Evolutionary conservation across 2,329 filamentous ascomycete genomes (phyloP).

Genomic region (Calonectria crousiana): DNA sequence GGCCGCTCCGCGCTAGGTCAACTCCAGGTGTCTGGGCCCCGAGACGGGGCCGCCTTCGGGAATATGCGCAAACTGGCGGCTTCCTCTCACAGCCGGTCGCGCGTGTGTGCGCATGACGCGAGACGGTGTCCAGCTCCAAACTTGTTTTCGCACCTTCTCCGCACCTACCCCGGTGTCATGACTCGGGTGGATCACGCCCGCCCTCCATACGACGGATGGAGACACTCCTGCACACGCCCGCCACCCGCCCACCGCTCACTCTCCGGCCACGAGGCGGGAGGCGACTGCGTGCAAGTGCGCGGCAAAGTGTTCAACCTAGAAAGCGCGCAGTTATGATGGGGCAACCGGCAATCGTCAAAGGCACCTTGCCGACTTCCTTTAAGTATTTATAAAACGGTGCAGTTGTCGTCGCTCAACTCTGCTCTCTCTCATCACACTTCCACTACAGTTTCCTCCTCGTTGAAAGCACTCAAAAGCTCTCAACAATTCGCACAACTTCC

Average conservation of each 20-base stretch:
- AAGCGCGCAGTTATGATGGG: conserved; percentile 5
- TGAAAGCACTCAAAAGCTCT: neutral
- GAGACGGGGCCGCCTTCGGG: neutral
- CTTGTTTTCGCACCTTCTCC: neutral
- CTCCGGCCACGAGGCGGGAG: neutral
- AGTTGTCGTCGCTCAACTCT: neutral
- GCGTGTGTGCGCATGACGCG: neutral
- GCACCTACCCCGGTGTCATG: neutral
- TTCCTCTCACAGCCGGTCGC: neutral
- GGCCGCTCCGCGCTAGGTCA: neutral
- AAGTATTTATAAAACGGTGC: conserved; percentile 1
- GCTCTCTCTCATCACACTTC: neutral
- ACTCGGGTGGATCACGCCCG: conserved; percentile 1
- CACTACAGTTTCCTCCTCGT: neutral
- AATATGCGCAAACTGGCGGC: neutral
- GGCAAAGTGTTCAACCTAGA: neutral
- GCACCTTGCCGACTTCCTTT: neutral
- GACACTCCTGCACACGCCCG: conserved; percentile 2
- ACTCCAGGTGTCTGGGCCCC: neutral
- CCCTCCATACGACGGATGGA: neutral
- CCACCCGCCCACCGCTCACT: neutral
- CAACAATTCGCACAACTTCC: neutral
- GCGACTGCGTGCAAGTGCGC: neutral
- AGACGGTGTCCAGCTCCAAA: neutral
- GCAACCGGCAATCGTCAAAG: conserved; percentile 6